Evolutionary conservation across 140 eudicot genomes (phyloP).

Genomic region (Erigeron philadelphicus): DNA sequence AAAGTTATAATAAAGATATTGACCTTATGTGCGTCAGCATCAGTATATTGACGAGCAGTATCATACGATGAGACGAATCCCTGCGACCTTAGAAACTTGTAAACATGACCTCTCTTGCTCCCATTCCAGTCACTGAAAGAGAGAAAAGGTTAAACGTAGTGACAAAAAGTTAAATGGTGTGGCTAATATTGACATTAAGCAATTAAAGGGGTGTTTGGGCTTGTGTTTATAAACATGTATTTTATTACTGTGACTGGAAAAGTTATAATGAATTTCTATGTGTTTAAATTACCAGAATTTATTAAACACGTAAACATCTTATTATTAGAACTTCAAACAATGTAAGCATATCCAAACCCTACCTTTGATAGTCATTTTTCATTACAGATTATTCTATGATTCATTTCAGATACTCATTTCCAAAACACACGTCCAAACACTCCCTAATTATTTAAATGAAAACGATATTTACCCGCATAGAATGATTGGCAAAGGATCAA

Average conservation of each 20-base stretch:
- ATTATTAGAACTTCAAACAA: neutral
- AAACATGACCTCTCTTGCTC: slow-evolving; percentile 90
- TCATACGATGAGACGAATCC: slow-evolving; percentile 96
- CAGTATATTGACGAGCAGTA: slow-evolving; percentile 90
- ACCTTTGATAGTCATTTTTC: neutral
- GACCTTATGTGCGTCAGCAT: slow-evolving; percentile 95
- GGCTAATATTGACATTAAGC: neutral
- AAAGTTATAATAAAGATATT: neutral
- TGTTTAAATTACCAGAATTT: neutral
- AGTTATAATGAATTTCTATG: neutral
- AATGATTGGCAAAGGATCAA: slow-evolving; percentile 36
- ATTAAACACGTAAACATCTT: neutral
- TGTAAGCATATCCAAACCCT: neutral
- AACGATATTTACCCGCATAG: slow-evolving; percentile 34
- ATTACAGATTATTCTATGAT: neutral
- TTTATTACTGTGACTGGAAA: neutral
- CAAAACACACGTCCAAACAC: neutral
- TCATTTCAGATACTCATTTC: neutral
- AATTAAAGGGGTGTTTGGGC: neutral
- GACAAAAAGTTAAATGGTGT: neutral
- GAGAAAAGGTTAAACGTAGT: neutral
- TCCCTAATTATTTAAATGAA: neutral
- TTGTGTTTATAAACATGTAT: neutral
- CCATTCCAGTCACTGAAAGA: slow-evolving; percentile 87
- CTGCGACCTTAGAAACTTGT: slow-evolving; percentile 82